A percentile compares a stretch with the other conserved stretches of the same genome.
Conservation (phyloP, 1,284 basidiomycete genomes). For the Gomphus bonarii region DNA sequence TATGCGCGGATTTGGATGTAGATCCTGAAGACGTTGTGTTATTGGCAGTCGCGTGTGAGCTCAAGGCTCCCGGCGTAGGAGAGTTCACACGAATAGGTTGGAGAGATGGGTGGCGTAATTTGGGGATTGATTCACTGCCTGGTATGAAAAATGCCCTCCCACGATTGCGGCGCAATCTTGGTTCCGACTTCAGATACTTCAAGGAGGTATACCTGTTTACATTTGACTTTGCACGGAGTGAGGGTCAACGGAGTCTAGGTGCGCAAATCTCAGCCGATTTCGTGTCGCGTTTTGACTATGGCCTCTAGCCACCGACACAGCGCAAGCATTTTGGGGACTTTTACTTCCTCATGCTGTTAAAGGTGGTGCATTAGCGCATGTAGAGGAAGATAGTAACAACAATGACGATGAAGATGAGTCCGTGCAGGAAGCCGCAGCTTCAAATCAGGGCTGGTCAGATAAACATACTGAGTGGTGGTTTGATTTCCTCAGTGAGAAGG, state of each 20-base stretch:
- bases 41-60: conserved; percentile 66
- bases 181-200: conserved; percentile 67
- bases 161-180: conserved; percentile 53
- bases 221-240: conserved; percentile 74
- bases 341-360: conserved; percentile 73
- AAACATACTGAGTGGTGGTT: conserved; percentile 77
- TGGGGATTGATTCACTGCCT: conserved; percentile 63
- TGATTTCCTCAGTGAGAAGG: conserved; percentile 64
- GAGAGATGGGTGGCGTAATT: conserved; percentile 69
- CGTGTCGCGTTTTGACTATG: conserved; percentile 10
- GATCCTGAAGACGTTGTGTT: conserved; percentile 71
- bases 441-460: conserved; percentile 48
- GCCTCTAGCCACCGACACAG: conserved; percentile 53
- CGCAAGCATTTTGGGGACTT: conserved; percentile 78
- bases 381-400: conserved; percentile 33
- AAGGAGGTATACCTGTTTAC: conserved; percentile 82
- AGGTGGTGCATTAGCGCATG: conserved; percentile 55
- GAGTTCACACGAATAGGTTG: conserved; percentile 71
- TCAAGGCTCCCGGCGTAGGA: conserved; percentile 65
- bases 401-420: conserved; percentile 23
- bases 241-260: conserved; percentile 70
- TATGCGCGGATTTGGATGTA: conserved; percentile 59
- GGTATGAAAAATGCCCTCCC: conserved; percentile 55
- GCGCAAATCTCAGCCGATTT: conserved; percentile 16
- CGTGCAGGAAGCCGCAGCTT: background rate